These are phyloP conservation scores for Saksenaea vasiformis DNA, from an alignment of 371 early-diverging fungal species.

Conservation along the genomic window DNA sequence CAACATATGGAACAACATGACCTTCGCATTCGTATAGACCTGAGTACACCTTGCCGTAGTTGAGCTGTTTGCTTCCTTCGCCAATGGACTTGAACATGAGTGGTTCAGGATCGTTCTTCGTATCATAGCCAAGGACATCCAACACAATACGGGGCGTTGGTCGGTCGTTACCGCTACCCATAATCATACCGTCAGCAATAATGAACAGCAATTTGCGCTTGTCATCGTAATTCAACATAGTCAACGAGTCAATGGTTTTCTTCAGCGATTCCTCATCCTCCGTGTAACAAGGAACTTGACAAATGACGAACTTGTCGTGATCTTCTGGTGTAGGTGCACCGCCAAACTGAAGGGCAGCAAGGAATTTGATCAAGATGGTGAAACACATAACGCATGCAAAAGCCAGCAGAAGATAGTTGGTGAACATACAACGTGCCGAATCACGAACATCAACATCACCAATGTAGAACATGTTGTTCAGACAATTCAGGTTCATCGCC, in stretches of 20 bases:
- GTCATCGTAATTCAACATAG: slow-evolving; percentile 90
- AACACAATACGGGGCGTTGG: slow-evolving; percentile 97
- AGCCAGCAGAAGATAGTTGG: slow-evolving; percentile 85
- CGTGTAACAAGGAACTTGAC: slow-evolving; percentile 84
- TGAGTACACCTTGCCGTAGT: slow-evolving; percentile 97
- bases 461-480: slow-evolving; percentile 84
- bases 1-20: slow-evolving; percentile 91
- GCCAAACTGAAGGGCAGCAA: slow-evolving; percentile 86
- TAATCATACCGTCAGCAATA: slow-evolving; percentile 91
- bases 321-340: slow-evolving; percentile 75
- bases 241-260: slow-evolving; percentile 95
- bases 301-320: slow-evolving; percentile 90
- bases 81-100: slow-evolving; percentile 92
- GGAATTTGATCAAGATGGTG: slow-evolving; percentile 90
- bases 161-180: slow-evolving; percentile 95
- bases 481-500: slow-evolving; percentile 61
- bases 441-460: slow-evolving; percentile 89
- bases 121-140: slow-evolving; percentile 92
- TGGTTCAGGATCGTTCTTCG: slow-evolving; percentile 87
- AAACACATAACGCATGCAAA: slow-evolving; percentile 77
- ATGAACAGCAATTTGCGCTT: slow-evolving; percentile 95
- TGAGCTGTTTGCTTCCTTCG: slow-evolving; percentile 88
- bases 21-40: slow-evolving; percentile 93
- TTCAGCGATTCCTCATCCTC: slow-evolving; percentile 80
- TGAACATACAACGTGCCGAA: slow-evolving; percentile 80